Conservation (phyloP, 2,329 filamentous ascomycete genomes). For the Xylariaceae sp. region DNA sequence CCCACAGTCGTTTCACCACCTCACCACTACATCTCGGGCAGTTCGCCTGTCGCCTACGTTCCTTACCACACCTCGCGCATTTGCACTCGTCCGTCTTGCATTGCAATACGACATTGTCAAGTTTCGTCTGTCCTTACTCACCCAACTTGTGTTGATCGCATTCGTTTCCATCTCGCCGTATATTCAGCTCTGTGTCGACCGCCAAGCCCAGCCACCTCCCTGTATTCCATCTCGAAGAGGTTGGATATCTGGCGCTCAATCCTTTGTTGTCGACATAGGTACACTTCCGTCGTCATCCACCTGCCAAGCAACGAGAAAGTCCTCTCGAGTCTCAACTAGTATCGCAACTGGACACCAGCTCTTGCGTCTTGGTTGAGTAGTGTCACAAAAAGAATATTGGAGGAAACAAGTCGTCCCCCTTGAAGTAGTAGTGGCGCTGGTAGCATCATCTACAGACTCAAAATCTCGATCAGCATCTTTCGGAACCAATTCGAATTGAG, state of each 20-base stretch:
- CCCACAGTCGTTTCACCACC: conserved; percentile 15
- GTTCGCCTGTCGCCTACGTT: conserved; percentile 28
- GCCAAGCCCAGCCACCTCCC: conserved; percentile 18
- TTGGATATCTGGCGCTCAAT: background rate
- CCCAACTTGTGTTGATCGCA: conserved; percentile 32
- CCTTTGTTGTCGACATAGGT: background rate
- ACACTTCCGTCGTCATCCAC: background rate
- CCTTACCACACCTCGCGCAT: conserved; percentile 22
- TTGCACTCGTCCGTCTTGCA: conserved; percentile 15
- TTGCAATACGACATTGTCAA: conserved; percentile 22
- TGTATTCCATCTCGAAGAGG: conserved; percentile 13
- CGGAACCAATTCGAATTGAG: background rate
- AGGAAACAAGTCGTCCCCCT: background rate
- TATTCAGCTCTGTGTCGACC: conserved; percentile 7
- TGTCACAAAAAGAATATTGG: background rate
- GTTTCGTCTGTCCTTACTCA: conserved; percentile 25
- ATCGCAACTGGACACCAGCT: background rate
- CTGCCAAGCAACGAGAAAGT: background rate
- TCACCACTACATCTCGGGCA: conserved; percentile 13
- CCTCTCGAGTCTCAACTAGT: background rate
- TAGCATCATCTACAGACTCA: background rate
- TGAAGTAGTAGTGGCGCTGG: background rate
- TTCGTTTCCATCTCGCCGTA: conserved; percentile 21
- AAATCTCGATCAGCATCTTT: background rate
- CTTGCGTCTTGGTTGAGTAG: background rate